phyloP scores from a whole-genome alignment of 495 filamentous ascomycete genomes.

The Alectoria sarmentosa region DNA sequence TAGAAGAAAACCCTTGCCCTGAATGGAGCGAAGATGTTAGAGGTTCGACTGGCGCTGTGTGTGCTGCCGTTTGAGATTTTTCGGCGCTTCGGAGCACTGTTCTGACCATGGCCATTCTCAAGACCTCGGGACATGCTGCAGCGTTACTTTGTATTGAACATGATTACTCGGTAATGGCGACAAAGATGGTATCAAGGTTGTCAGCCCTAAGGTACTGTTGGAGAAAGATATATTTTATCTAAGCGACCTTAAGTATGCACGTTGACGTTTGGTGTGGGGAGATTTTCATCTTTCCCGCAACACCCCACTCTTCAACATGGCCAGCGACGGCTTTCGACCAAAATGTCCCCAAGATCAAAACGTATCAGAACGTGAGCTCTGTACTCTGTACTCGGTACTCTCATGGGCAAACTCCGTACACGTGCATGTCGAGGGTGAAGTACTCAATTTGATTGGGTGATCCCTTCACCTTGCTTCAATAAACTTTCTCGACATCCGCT shows the following conservation, averaged over 20 bases:
- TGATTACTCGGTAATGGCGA: background rate
- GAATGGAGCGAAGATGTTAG: constrained; percentile 85
- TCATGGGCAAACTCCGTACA: background rate
- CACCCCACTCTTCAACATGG: no score
- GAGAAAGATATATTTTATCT: no score
- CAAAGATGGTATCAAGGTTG: no score
- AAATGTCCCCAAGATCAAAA: no score
- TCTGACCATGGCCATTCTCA: constrained; percentile 34
- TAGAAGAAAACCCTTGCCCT: constrained; percentile 54
- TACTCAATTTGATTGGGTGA: no score
- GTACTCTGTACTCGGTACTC: no score
- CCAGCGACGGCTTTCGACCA: no score
- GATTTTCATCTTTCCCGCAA: no score
- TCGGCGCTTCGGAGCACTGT: constrained; percentile 59
- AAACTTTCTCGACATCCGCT: background rate
- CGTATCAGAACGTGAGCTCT: no score
- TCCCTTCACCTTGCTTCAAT: background rate
- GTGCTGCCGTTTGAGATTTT: constrained; percentile 39
- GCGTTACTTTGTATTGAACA: background rate
- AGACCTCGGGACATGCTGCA: constrained; percentile 13
- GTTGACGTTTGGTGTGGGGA: background rate
- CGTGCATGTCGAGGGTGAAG: background rate
- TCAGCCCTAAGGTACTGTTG: no score
- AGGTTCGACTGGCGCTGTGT: constrained; percentile 36
- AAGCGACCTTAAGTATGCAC: background rate